Conservation (phyloP, 768 basidiomycete genomes). For the Pleurotus pulmonarius region DNA sequence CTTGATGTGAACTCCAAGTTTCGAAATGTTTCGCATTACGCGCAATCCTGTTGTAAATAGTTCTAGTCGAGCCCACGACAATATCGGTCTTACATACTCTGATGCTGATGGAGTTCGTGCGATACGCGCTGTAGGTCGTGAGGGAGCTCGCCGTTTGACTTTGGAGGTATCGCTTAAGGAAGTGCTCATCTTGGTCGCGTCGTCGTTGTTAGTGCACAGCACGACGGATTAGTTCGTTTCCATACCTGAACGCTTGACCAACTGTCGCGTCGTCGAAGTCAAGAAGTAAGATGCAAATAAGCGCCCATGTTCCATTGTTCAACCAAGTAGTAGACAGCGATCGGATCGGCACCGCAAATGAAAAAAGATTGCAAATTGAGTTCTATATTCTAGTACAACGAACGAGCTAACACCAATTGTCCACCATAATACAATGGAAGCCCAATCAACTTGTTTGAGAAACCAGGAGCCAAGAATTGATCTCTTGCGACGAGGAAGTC, state of each 20-base stretch:
- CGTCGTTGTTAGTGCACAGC: background rate
- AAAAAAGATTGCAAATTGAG: background rate
- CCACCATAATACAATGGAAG: conserved; percentile 7
- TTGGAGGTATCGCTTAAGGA: conserved; percentile 10
- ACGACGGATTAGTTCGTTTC: background rate
- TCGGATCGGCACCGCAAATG: background rate
- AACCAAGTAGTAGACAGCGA: background rate
- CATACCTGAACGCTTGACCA: background rate
- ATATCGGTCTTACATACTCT: conserved; percentile 27
- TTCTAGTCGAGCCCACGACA: background rate
- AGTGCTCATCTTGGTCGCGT: conserved; percentile 8
- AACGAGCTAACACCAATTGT: background rate
- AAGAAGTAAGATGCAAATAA: background rate
- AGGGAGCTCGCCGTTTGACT: conserved; percentile 10
- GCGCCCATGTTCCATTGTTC: background rate
- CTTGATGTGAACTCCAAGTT: conserved; percentile 45
- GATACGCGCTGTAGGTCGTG: conserved; percentile 10
- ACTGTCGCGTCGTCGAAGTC: background rate
- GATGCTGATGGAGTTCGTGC: conserved; percentile 42
- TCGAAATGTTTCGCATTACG: conserved; percentile 46
- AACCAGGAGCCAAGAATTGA: conserved; percentile 3
- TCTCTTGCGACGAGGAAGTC: conserved; percentile 5
- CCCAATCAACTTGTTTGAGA: conserved; percentile 3
- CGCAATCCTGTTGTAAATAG: conserved; percentile 36
- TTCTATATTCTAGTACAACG: background rate